Percentiles rank a stretch among this genome's conserved stretches.
Evolutionary conservation across 805 yeast genomes (phyloP).

Genomic region (Candida germanica): DNA sequence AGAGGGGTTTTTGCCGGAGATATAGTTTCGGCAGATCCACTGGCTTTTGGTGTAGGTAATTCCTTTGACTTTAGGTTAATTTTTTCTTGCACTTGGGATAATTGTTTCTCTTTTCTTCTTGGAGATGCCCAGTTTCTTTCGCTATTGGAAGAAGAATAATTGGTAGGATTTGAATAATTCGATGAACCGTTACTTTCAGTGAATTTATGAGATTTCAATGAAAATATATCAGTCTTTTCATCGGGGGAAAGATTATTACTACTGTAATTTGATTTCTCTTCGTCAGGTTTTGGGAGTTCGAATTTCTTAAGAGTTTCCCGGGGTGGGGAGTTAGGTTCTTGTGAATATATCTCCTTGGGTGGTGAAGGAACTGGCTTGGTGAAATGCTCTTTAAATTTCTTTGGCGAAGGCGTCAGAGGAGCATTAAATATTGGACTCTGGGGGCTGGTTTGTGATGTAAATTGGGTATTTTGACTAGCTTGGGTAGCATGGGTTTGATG

Average conservation of each 20-base stretch:
- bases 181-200: slow-evolving; percentile 16
- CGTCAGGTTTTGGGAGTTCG: slow-evolving; percentile 15
- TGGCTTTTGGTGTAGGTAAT: slow-evolving; percentile 16
- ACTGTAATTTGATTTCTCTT: slow-evolving; percentile 15
- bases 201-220: slow-evolving; percentile 12
- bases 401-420: background rate
- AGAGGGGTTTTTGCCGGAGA: slow-evolving; percentile 27
- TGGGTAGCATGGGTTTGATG: background rate
- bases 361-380: slow-evolving; percentile 3
- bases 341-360: slow-evolving; percentile 7
- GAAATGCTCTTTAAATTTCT: background rate
- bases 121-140: slow-evolving; percentile 46
- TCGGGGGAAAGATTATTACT: slow-evolving; percentile 13
- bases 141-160: slow-evolving; percentile 20
- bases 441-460: background rate
- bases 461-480: too few relatives aligned
- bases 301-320: slow-evolving; percentile 3
- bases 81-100: slow-evolving; percentile 34
- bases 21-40: slow-evolving; percentile 3
- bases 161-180: slow-evolving; percentile 39
- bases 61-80: slow-evolving; percentile 35
- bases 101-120: slow-evolving; percentile 29
- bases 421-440: background rate
- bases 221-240: slow-evolving; percentile 16
- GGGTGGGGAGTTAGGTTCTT: slow-evolving; percentile 5